Base-by-base conservation (phyloP, 2,329 filamentous ascomycete genomes). In the Cladosporium oxysporum region DNA sequence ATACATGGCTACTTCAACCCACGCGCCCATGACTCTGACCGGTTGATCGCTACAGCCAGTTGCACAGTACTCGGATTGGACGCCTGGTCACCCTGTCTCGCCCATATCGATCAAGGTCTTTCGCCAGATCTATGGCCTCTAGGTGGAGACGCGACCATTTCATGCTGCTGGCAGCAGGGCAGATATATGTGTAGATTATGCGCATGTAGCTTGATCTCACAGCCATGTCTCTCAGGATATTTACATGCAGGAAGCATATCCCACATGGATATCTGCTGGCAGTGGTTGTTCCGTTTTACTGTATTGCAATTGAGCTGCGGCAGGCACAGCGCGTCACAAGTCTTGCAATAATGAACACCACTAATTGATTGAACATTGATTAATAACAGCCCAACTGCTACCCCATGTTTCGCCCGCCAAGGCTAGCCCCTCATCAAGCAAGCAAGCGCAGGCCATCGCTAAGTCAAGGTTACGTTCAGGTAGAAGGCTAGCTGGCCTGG, bases 401-500 rank as follows among this genome's bases (percentile, higher is more conserved):
- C 52, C 52, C 52, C 52, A 33, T 23, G 28, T 31, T 33, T 33
- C 23, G 29, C 44, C 59, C 29, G 60, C 60, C 60, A 62, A 62
- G 60, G 52, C 28, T 29, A 31, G 52, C 60, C 37, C 37, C 23
- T 60, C 58, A 29, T 52, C 33, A 49, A 50, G 41, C 41, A 28
- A 28, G 58, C 44, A 33, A 44, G 41, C 37, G 58, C 35, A 28
- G 21, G 37, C 26, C 41, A 53, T 49, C 60, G 33, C 41, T 49
- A 61, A 49, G 58, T 52, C 29, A 14, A 55, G 28, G 26, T 18
- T n/a, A 29, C 28, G 52, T 55, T 29, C 5, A 31, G 37, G 16
- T 44, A 44, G 28, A 29, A 26, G 31, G 50, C 61, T 63, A 55
- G 61, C 61, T 63, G 61, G 61, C 61, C 60, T 62, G 60, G 50